Evolutionary conservation across 78 protist species (phyloP), one percentile per base, ranked within the genome.

Genomic region (Acrasis kona): DNA sequence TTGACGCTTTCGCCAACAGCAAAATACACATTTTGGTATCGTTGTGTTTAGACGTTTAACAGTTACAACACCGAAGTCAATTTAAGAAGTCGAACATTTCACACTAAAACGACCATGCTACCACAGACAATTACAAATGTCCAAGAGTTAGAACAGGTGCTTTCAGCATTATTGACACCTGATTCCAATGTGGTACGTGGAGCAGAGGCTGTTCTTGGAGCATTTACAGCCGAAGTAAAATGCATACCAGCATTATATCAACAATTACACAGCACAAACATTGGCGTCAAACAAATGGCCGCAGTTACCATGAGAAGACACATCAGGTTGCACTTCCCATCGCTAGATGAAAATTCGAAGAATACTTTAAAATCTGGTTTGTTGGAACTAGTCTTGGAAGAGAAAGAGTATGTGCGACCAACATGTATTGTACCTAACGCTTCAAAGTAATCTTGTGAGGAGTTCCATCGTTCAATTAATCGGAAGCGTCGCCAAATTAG

Each of bases 161-260:
- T 50, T 50, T 19, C 34, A 50, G 19, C 19, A 50, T 19, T 50
- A 19, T 50, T 50, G 19, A 50, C 19, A 50, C 61, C 61, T n/a
- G 61, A 50, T 50, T 50, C 61, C 19, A 50, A 19, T n/a, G 19
- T 50, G 34, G 19, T 50, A 50, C 19, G 19, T n/a, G 61, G 19
- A 50, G 19, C 61, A 50, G 61, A 50, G 19, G 19, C 19, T 50
- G 19, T 50, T n/a, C 19, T 50, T 19, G 19, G 19, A 50, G 19
- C 19, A 50, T 50, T 50, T 50, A n/a, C 61, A 50, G 19, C 19
- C 19, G 61, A 50, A n/a, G 34, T 19, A 50, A 50, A 19, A n/a
- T 50, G 61, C 61, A n/a, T 50, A 50, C 61, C 61, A n/a, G 61
- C 61, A 50, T 50, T 50, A n/a, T 50, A n/a, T 50, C 61, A 50